phyloP scores from a whole-genome alignment of 73 alveolate species.

The Tetrahymena thermophila region DNA sequence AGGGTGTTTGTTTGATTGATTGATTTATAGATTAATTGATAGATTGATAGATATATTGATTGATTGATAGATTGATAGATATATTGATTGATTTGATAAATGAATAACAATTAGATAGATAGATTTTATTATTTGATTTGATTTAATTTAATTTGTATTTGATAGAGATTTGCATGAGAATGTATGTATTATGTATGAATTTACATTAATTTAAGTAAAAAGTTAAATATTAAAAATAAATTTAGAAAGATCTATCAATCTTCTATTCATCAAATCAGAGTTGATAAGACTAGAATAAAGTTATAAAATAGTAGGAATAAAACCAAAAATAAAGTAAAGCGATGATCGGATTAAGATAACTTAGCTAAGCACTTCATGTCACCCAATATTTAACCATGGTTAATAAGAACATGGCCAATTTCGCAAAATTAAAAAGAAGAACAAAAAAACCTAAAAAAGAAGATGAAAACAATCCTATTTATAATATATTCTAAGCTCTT shows the following conservation, averaged over 20 bases:
- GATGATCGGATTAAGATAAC: not conserved
- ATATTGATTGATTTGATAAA: too few relatives aligned
- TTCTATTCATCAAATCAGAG: not conserved
- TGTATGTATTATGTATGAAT: not conserved
- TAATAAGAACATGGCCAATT: not conserved
- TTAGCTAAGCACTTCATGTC: not conserved
- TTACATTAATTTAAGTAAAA: not conserved
- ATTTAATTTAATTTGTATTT: too few relatives aligned
- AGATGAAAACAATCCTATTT: not conserved
- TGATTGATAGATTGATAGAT: too few relatives aligned
- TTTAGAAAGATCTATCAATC: not conserved
- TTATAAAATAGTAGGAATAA: not conserved
- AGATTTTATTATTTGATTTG: not conserved
- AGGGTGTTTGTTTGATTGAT: not conserved
- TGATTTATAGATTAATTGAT: not conserved
- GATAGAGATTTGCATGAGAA: not conserved
- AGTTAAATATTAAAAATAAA: not conserved
- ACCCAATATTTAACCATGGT: not conserved
- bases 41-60: not conserved
- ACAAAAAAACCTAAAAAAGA: not conserved
- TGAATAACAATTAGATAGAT: not conserved
- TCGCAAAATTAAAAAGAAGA: not conserved
- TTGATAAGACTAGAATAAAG: not conserved
- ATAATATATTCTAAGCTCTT: not conserved
- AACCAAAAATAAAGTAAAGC: not conserved